Evolutionary conservation across 2,329 filamentous ascomycete genomes (phyloP).

Genomic region (Seiridium unicorne): DNA sequence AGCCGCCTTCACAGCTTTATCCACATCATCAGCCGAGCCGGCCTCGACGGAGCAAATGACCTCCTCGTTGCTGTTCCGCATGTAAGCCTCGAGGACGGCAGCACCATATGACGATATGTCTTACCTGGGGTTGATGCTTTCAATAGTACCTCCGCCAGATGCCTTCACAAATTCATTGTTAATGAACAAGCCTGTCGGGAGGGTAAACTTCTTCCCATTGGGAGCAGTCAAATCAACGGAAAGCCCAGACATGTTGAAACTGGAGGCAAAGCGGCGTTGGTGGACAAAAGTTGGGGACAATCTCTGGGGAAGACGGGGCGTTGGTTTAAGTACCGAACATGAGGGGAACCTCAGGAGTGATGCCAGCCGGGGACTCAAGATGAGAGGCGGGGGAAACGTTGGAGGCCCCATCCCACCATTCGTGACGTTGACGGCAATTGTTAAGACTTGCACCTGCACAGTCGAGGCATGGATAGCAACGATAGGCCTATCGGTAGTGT

Average conservation of each 20-base stretch:
- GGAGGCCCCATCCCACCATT: background rate
- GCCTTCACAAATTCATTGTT: slow-evolving; percentile 71
- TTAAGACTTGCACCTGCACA: background rate
- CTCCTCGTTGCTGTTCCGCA: slow-evolving; percentile 44
- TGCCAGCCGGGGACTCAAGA: background rate
- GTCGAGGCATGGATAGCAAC: background rate
- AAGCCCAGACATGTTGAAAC: slow-evolving; percentile 25
- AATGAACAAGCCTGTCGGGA: slow-evolving; percentile 70
- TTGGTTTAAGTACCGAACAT: background rate
- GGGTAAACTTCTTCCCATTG: slow-evolving; percentile 65
- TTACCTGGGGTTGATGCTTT: slow-evolving; percentile 66
- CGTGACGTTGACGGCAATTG: background rate
- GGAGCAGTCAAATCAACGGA: slow-evolving; percentile 64
- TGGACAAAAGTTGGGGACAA: background rate
- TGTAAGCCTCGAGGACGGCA: background rate
- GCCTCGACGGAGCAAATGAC: slow-evolving; percentile 67
- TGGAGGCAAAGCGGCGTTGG: background rate
- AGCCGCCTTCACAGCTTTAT: slow-evolving; percentile 66
- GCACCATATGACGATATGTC: slow-evolving; percentile 9
- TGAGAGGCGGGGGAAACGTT: background rate
- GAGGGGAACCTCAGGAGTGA: background rate
- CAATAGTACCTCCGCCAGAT: slow-evolving; percentile 55
- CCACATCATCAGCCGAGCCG: slow-evolving; percentile 61
- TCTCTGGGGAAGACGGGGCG: background rate
- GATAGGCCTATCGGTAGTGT: background rate